Evolutionary conservation across 345 rosid species (phyloP).

Genomic region (Atalantia buxifolia): DNA sequence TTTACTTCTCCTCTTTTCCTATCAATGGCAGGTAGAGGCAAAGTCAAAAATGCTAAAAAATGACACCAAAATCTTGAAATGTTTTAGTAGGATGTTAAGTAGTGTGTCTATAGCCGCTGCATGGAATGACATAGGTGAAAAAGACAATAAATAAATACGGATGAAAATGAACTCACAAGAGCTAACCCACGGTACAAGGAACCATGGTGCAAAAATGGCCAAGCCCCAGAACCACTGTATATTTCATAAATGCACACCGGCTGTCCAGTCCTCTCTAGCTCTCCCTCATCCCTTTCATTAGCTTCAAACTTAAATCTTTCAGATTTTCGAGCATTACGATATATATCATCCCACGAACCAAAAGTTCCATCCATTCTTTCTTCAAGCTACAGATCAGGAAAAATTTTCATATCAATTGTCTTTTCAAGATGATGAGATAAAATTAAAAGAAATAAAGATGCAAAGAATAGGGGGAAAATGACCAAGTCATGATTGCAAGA

Average conservation of each 20-base stretch:
- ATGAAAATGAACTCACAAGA: constrained; percentile 62
- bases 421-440: constrained; percentile 4
- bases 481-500: background rate
- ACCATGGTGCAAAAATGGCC: constrained; percentile 97
- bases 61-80: background rate
- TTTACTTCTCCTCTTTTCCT: background rate
- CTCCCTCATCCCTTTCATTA: constrained; percentile 98
- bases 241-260: constrained; percentile 92
- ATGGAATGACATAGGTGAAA: constrained; percentile 3
- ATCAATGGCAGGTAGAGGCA: background rate
- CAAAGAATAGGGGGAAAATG: background rate
- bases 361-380: constrained; percentile 75
- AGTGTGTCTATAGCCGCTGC: background rate
- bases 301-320: constrained; percentile 84
- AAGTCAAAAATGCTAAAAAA: background rate
- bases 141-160: constrained; percentile 1
- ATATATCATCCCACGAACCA: constrained; percentile 85
- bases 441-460: background rate
- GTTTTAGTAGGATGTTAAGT: background rate
- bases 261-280: constrained; percentile 96
- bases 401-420: constrained; percentile 19
- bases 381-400: constrained; percentile 59
- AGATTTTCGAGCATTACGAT: constrained; percentile 82
- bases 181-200: constrained; percentile 92
- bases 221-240: constrained; percentile 84